A percentile compares a stretch with the other conserved stretches of the same genome.
phyloP scores from a whole-genome alignment of 371 early-diverging fungal genomes.

The Lichtheimia ornata region DNA sequence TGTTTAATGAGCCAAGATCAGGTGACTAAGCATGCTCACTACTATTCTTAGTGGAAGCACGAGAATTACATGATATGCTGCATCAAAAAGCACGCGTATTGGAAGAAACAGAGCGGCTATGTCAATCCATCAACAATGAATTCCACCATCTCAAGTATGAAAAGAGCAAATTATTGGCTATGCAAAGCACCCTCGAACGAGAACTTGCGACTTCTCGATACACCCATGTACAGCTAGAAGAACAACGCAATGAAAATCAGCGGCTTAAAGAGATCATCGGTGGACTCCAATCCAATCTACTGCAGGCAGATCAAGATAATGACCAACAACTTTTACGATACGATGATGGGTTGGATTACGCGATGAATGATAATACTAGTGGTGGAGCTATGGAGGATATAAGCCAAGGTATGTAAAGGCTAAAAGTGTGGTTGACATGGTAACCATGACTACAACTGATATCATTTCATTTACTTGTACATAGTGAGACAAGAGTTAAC shows the following conservation, averaged over 20 bases:
- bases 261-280: conserved; percentile 50
- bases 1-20: background rate
- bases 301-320: too few relatives aligned
- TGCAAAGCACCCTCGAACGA: conserved; percentile 38
- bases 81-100: conserved; percentile 44
- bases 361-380: conserved; percentile 2
- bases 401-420: conserved; percentile 28
- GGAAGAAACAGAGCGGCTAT: conserved; percentile 30
- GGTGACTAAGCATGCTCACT: too few relatives aligned
- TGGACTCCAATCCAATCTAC: conserved; percentile 39
- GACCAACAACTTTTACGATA: too few relatives aligned
- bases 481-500: conserved; percentile 31
- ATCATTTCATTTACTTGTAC: background rate
- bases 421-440: too few relatives aligned
- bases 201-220: conserved; percentile 44
- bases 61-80: conserved; percentile 46
- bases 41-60: conserved; percentile 39
- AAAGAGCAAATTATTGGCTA: conserved; percentile 33
- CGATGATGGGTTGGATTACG: too few relatives aligned
- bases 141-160: conserved; percentile 39
- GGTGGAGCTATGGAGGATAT: conserved; percentile 42
- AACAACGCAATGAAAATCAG: conserved; percentile 52
- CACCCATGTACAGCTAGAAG: conserved; percentile 46
- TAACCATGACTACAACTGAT: too few relatives aligned
- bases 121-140: conserved; percentile 36